Evolutionary conservation across 1,284 basidiomycete species (phyloP).

Genomic region (Takashimella tepidaria): DNA sequence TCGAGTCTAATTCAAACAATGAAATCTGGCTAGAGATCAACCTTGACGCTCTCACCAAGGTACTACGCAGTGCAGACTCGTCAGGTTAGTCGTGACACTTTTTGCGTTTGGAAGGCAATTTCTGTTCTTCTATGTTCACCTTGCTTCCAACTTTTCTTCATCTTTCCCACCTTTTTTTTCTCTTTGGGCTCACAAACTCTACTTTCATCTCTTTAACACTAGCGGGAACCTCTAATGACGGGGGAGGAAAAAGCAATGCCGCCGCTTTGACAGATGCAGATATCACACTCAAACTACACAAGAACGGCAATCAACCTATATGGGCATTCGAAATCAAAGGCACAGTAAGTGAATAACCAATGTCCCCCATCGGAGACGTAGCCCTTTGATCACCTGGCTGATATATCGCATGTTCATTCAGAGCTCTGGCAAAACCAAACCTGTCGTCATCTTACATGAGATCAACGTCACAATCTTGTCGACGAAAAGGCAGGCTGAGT

Average conservation of each 20-base stretch:
- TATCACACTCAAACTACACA: conserved; percentile 66
- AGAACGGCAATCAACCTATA: conserved; percentile 33
- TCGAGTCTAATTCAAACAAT: conserved; percentile 76
- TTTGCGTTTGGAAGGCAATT: no score
- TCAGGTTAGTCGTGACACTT: conserved; percentile 40
- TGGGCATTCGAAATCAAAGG: conserved; percentile 43
- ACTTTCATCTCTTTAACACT: neutral
- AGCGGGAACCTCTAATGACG: neutral
- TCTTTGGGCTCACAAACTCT: neutral
- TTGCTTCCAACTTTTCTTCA: no score
- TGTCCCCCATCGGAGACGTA: no score
- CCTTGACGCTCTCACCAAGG: conserved; percentile 65
- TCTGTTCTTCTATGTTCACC: no score
- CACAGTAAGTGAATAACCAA: conserved; percentile 27
- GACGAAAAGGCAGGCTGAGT: conserved; percentile 62
- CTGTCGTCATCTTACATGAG: conserved; percentile 41
- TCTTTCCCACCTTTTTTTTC: neutral
- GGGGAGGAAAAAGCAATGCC: conserved; percentile 4
- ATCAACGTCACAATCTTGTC: conserved; percentile 60
- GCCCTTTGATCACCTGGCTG: no score
- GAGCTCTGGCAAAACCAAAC: neutral
- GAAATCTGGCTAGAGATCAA: conserved; percentile 67
- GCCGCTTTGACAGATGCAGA: conserved; percentile 52
- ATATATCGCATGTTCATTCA: conserved; percentile 3
- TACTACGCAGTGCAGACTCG: conserved; percentile 53